phyloP scores from a whole-genome alignment of 1,284 basidiomycete genomes.

The Pterulicium gracile region DNA sequence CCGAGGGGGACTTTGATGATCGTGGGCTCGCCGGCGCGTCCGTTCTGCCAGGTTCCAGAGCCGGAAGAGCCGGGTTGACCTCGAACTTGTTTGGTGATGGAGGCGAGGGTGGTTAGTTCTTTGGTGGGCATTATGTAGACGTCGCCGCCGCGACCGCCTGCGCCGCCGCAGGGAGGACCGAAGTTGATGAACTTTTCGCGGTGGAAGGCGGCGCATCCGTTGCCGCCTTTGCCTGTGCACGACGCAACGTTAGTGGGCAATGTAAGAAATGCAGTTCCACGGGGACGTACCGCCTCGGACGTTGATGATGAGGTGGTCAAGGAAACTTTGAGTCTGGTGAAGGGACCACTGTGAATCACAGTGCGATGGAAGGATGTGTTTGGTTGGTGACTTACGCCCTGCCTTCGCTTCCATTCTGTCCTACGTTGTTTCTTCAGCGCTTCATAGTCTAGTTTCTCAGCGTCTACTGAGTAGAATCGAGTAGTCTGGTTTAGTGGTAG shows the following conservation, averaged over 20 bases:
- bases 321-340: constrained; percentile 62
- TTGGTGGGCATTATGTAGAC: constrained; percentile 75
- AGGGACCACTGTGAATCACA: constrained; percentile 7
- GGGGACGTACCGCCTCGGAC: constrained; percentile 61
- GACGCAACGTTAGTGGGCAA: constrained; percentile 12
- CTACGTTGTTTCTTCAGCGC: constrained; percentile 26
- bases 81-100: constrained; percentile 56
- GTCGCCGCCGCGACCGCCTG: constrained; percentile 80
- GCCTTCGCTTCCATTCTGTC: constrained; percentile 69
- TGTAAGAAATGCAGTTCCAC: background rate
- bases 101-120: constrained; percentile 66
- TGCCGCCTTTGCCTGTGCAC: constrained; percentile 62
- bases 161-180: constrained; percentile 84
- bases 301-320: constrained; percentile 72
- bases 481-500: background rate
- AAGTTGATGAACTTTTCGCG: constrained; percentile 69
- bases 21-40: constrained; percentile 60
- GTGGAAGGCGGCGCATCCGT: constrained; percentile 78
- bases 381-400: constrained; percentile 39
- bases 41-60: constrained; percentile 78
- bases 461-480: background rate
- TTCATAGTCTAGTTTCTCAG: constrained; percentile 6
- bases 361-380: constrained; percentile 1
- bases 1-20: constrained; percentile 80
- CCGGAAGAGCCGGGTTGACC: constrained; percentile 65